These are phyloP conservation scores for Beauveria brongniartii DNA, from an alignment of 2,329 filamentous ascomycete genomes.

Conservation along the genomic window DNA sequence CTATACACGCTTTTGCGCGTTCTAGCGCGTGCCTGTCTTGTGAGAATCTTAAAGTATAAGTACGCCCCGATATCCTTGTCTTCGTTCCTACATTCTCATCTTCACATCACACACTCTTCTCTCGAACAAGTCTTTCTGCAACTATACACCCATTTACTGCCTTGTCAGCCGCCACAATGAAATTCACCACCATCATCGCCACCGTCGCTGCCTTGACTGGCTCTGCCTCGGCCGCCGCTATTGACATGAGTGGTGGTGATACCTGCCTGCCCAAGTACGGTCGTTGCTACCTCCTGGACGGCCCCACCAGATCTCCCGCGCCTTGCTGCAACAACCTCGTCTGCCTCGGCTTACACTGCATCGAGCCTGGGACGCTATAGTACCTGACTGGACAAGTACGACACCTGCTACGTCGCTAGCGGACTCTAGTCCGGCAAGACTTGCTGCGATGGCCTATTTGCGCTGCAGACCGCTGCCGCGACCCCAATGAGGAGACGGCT, in stretches of 20 bases:
- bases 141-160: neutral
- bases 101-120: neutral
- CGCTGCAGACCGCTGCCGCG: constrained; percentile 1
- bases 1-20: neutral
- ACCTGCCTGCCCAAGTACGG: constrained; percentile 1
- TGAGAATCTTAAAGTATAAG: neutral
- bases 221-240: neutral
- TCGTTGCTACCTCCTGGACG: neutral
- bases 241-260: neutral
- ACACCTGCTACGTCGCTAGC: neutral
- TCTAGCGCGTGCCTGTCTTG: neutral
- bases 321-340: neutral
- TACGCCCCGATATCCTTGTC: neutral
- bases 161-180: neutral
- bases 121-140: neutral
- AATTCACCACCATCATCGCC: neutral
- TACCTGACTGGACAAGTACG: neutral
- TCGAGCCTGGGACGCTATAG: neutral
- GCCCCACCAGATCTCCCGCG: neutral
- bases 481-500: neutral
- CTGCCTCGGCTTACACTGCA: neutral
- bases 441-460: constrained; percentile 2
- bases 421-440: neutral
- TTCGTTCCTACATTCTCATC: neutral
- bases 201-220: neutral